Conservation (phyloP, 164 flowering plant species). For the Vitis rupestris region DNA sequence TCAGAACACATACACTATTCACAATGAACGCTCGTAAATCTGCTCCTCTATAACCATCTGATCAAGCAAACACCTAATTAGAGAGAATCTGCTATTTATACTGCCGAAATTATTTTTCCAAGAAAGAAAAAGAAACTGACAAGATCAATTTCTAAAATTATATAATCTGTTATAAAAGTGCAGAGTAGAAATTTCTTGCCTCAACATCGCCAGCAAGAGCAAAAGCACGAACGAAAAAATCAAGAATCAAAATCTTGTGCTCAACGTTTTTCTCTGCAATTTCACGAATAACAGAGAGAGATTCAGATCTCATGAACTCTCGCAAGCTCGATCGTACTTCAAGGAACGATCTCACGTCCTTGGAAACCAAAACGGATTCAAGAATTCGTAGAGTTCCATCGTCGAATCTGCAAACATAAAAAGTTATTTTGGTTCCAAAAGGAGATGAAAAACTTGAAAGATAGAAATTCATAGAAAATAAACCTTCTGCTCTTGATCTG, state of each 20-base stretch:
- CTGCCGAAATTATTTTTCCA: too few relatives aligned
- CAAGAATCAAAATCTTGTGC: constrained; percentile 57
- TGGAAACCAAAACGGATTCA: constrained; percentile 49
- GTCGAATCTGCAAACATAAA: constrained; percentile 46
- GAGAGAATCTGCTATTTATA: too few relatives aligned
- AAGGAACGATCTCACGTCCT: constrained; percentile 45
- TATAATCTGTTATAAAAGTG: too few relatives aligned
- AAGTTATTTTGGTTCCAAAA: too few relatives aligned
- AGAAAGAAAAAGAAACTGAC: too few relatives aligned
- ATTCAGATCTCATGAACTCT: constrained; percentile 50
- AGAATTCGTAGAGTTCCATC: constrained; percentile 57
- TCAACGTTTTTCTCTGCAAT: constrained; percentile 41
- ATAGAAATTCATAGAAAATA: not conserved
- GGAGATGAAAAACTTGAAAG: not conserved
- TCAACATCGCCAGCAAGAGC: constrained; percentile 71
- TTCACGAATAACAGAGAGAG: constrained; percentile 37
- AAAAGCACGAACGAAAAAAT: constrained; percentile 76
- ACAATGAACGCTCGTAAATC: too few relatives aligned
- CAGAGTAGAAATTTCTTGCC: constrained; percentile 25
- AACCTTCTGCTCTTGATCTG: constrained; percentile 51
- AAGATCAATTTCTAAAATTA: too few relatives aligned
- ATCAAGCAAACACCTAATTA: too few relatives aligned
- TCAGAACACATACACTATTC: too few relatives aligned
- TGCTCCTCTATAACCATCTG: too few relatives aligned
- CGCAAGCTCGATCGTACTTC: constrained; percentile 38